phyloP scores from a whole-genome alignment of 75 land plant species.

The Cupressus sempervirens region DNA sequence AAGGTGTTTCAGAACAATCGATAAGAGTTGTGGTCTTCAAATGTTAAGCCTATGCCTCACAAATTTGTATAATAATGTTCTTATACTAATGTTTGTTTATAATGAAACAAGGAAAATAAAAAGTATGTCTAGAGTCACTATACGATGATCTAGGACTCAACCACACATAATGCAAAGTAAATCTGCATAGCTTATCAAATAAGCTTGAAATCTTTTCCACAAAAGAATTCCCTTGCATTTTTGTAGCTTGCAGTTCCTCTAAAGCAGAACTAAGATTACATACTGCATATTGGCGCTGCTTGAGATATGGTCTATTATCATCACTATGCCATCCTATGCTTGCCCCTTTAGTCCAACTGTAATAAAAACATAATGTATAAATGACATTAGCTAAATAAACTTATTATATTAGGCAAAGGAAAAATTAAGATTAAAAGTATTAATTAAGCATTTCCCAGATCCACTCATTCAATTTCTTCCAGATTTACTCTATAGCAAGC shows the following conservation, averaged over 20 bases:
- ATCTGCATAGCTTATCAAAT: neutral
- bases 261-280: neutral
- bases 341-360: slow-evolving; percentile 79
- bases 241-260: neutral
- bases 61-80: neutral
- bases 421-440: neutral
- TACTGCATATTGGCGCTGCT: slow-evolving; percentile 80
- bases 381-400: neutral
- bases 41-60: neutral
- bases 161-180: neutral
- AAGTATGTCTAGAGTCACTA: neutral
- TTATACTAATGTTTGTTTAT: neutral
- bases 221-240: neutral
- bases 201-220: neutral
- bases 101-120: neutral
- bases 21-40: neutral
- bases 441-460: neutral
- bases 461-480: neutral
- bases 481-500: neutral
- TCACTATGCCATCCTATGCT: slow-evolving; percentile 95
- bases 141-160: neutral
- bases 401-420: neutral
- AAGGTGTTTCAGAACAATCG: neutral
- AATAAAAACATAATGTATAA: neutral
- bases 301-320: slow-evolving; percentile 76